Evolutionary conservation across 1,284 basidiomycete genomes (phyloP), one percentile per base, ranked within the genome.

Genomic region (Microbotryomycetes sp.): DNA sequence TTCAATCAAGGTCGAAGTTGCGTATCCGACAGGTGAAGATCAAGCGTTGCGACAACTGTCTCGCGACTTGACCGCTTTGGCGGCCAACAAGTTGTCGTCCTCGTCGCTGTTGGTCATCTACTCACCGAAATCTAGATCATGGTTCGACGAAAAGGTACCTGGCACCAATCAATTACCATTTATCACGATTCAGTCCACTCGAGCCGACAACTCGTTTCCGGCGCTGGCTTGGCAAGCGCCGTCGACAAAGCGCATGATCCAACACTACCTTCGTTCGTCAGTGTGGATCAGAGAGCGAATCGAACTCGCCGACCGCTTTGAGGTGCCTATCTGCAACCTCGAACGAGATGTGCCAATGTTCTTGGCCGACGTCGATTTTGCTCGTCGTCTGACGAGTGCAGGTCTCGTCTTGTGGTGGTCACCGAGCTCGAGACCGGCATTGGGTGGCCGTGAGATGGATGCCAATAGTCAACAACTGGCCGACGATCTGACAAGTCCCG

Each of bases 321-420:
- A 97, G 74, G 81, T 97, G 12, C 96, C 96, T 0, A 79, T 97
- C 86, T 3, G 72, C 63, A 93, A 98, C 74, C 82, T 98, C 54
- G 90, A 92, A 53, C 85, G 87, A 6, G 94, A 98, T 72, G 86
- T 92, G 54, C 86, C 91, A 1, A 78, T 97, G 22, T 83, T 89
- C 69, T 80, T 96, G 31, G 85, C 92, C 2, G 96, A 99, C 70
- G 81, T 98, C 62, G 89, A 87, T 68, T 94, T 97, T 73, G 89
- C 94, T 0, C 85, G 93, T 5, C 83, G 89, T 25, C 78, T 98
- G 50, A 79, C 85, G 55, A 85, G 86, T 59, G 89, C 96, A 67
- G 96, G 98, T 73, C 86, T 90, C 75, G 80, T 97, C 2, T 79
- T 98, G 1, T 99, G 96, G 96, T 99, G 96, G 96, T 94, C 94